phyloP scores from a whole-genome alignment of 768 basidiomycete species.

The Lactarius sp. region DNA sequence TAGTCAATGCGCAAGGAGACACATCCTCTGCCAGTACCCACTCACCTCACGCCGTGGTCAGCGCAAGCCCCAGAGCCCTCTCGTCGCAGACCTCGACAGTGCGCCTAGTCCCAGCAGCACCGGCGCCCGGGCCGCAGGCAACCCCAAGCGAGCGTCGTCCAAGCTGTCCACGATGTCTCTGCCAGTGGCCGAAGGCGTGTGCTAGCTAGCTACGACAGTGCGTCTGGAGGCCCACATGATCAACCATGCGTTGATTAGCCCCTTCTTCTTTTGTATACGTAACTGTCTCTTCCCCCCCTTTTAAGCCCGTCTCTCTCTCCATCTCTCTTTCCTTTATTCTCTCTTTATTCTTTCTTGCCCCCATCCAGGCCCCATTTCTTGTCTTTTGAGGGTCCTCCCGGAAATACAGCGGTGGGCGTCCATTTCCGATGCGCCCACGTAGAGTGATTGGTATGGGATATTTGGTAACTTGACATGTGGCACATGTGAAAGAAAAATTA shows the following conservation, averaged over 20 bases:
- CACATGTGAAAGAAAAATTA: neutral
- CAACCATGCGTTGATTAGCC: neutral
- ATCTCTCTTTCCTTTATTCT: neutral
- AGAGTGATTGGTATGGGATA: neutral
- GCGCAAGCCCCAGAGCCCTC: slow-evolving; percentile 19
- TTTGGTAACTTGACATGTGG: neutral
- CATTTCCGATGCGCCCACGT: neutral
- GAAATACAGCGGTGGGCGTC: too few species aligned
- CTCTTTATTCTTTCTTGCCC: too few species aligned
- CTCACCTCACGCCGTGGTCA: slow-evolving; percentile 29
- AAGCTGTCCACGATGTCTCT: neutral
- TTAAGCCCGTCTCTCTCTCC: too few species aligned
- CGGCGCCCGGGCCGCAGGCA: slow-evolving; percentile 18
- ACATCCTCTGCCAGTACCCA: slow-evolving; percentile 20
- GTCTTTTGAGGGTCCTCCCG: too few species aligned
- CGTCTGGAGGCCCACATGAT: neutral
- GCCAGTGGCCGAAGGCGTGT: neutral
- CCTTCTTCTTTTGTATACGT: neutral
- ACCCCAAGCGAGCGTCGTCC: slow-evolving; percentile 10
- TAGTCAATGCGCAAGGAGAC: slow-evolving; percentile 26
- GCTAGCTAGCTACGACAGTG: neutral
- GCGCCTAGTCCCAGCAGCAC: neutral
- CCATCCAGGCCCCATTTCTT: too few species aligned
- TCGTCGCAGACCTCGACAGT: neutral
- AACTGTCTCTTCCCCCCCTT: neutral